These are phyloP conservation scores for Solanum gandarillasii DNA, from an alignment of 257 asterid genomes.

Conservation along the genomic window DNA sequence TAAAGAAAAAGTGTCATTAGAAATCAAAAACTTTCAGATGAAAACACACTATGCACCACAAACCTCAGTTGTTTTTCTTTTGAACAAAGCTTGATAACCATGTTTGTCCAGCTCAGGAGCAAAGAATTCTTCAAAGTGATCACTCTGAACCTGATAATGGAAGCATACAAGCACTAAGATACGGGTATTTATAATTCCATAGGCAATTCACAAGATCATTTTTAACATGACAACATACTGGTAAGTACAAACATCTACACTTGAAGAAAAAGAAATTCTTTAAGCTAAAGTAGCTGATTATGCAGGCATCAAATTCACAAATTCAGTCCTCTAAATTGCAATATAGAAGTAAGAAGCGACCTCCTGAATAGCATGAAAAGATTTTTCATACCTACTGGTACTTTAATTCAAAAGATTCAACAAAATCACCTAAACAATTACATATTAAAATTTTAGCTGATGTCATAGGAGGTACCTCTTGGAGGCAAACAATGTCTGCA, in stretches of 20 bases:
- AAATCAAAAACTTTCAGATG: conserved; percentile 1
- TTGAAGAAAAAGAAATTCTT: background rate
- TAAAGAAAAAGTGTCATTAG: background rate
- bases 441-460: background rate
- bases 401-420: background rate
- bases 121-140: conserved; percentile 86
- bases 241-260: background rate
- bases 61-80: conserved; percentile 84
- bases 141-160: conserved; percentile 69
- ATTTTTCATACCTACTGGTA: background rate
- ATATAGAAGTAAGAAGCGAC: background rate
- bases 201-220: background rate
- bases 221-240: background rate
- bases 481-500: conserved; percentile 93
- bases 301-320: background rate
- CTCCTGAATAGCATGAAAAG: background rate
- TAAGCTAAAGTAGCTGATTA: background rate
- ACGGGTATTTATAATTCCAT: background rate
- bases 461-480: conserved; percentile 56
- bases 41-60: conserved; percentile 14
- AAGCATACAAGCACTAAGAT: background rate
- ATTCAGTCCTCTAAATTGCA: background rate
- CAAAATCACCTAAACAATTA: background rate
- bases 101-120: conserved; percentile 96
- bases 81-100: conserved; percentile 84